Evolutionary conservation across 805 yeast genomes (phyloP), one percentile per base, ranked within the genome.

Genomic region (Kuraishia cidri): DNA sequence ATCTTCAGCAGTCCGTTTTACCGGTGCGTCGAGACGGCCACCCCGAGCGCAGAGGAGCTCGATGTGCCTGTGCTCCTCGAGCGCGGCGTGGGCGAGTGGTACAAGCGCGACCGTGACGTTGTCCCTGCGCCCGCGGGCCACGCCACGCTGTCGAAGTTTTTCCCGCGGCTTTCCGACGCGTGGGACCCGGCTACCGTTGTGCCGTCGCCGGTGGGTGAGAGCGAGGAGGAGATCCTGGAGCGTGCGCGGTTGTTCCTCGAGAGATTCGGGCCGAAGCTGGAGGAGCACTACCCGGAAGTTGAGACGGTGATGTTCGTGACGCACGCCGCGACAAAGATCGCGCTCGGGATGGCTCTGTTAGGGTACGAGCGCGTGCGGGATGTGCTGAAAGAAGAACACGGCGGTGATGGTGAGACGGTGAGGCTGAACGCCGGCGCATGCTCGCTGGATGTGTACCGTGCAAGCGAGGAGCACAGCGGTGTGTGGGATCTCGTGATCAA

Each of bases 321-420:
- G 4, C 97, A 92, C 57, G 98, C 97, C 1, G 97, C 97, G 3
- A 71, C 94, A 4, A 85, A 86, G 52, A 85, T 87, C 38, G 88
- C 94, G 0, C 59, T 90, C 12, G 96, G 96, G 4, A 73, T 85
- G 74, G 69, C 82, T 1, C 60, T 90, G 11, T 48, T 81, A 46
- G 75, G 75, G 0, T 69, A 67, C 35, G 33, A 49, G 0, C 60
- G 62, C 26, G 72, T 72, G 14, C 65, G 71, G 28, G 83, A 75
- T 18, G 56, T 64, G 16, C 46, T 81, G 26, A 74, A 65, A 17
- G 58, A 57, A 2, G 60, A 64, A 7, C 57, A 63, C 32, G 64
- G 75, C 7, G 57, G 56, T 5, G 55, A 52, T 32, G 55, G 52
- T n/a, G 33, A 40, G 30, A 46, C 52, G 5, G 55, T 60, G 2